Evolutionary conservation across 2,329 filamentous ascomycete genomes (phyloP).

Genomic region (Aureobasidium sp.): DNA sequence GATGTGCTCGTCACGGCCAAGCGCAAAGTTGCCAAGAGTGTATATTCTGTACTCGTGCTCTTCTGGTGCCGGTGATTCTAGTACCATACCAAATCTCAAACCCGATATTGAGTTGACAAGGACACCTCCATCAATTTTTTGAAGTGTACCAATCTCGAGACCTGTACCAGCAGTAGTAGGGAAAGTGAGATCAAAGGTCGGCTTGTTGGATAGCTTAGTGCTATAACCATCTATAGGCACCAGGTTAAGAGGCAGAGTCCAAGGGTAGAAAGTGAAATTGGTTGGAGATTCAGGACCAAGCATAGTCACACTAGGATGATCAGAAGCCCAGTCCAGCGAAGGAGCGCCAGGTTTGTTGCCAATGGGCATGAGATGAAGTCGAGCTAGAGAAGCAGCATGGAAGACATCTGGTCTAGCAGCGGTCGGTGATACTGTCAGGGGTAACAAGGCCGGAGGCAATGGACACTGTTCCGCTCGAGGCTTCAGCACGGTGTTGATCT

Average conservation of each 20-base stretch:
- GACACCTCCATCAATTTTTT: slow-evolving; percentile 52
- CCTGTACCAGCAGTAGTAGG: slow-evolving; percentile 46
- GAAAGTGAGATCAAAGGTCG: slow-evolving; percentile 64
- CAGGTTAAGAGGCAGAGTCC: slow-evolving; percentile 73
- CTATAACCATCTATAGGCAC: slow-evolving; percentile 73
- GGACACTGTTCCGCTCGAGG: slow-evolving; percentile 46
- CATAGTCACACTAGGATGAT: slow-evolving; percentile 47
- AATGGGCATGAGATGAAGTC: slow-evolving; percentile 65
- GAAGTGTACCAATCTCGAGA: slow-evolving; percentile 37
- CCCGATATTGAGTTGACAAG: slow-evolving; percentile 54
- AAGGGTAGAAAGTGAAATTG: slow-evolving; percentile 84
- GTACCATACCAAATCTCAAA: slow-evolving; percentile 57
- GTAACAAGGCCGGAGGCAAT: slow-evolving; percentile 47
- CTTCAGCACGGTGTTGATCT: neutral
- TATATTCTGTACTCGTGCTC: slow-evolving; percentile 60
- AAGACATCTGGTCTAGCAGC: slow-evolving; percentile 76
- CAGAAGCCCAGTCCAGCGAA: slow-evolving; percentile 44
- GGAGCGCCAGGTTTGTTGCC: slow-evolving; percentile 48
- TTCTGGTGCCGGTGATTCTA: slow-evolving; percentile 45
- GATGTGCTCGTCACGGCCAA: slow-evolving; percentile 83
- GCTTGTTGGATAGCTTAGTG: slow-evolving; percentile 58
- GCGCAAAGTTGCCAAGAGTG: slow-evolving; percentile 67
- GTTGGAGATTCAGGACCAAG: slow-evolving; percentile 52
- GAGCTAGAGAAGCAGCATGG: slow-evolving; percentile 77
- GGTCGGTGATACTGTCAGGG: slow-evolving; percentile 68